phyloP scores from a whole-genome alignment of 768 basidiomycete species.

The Kwoniella europaea region DNA sequence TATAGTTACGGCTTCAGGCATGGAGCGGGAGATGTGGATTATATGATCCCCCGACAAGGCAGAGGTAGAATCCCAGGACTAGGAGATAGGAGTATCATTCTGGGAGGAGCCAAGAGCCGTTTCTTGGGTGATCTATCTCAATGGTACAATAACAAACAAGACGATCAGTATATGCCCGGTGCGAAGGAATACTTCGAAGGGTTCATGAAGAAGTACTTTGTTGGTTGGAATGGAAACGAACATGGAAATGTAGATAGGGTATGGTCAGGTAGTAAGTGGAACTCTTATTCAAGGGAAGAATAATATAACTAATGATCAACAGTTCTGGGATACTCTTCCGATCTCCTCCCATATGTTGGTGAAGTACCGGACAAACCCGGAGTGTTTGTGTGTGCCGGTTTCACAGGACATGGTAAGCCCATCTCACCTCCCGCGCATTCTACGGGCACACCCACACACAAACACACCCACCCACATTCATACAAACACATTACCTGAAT shows the following conservation, averaged over 20 bases:
- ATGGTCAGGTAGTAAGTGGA: conserved; percentile 41
- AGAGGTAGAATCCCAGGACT: conserved; percentile 37
- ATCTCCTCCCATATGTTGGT: conserved; percentile 43
- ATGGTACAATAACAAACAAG: conserved; percentile 42
- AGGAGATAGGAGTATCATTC: conserved; percentile 40
- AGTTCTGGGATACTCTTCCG: conserved; percentile 47
- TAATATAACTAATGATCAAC: neutral
- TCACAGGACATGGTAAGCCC: conserved; percentile 47
- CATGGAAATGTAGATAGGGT: conserved; percentile 41
- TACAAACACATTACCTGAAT: neutral
- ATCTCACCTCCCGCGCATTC: neutral
- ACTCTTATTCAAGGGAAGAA: neutral
- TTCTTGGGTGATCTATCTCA: conserved; percentile 26
- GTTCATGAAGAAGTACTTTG: conserved; percentile 41
- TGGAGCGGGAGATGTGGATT: conserved; percentile 39
- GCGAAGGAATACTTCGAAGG: conserved; percentile 38
- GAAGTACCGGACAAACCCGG: conserved; percentile 35
- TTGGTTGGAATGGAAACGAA: conserved; percentile 36
- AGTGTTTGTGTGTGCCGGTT: conserved; percentile 42
- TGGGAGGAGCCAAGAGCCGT: conserved; percentile 43
- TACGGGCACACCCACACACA: neutral
- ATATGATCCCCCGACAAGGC: conserved; percentile 47
- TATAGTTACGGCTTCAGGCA: conserved; percentile 40
- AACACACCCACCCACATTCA: neutral
- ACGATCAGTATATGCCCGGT: conserved; percentile 40